A percentile compares a stretch with the other conserved stretches of the same genome.
Evolutionary conservation across 2,329 filamentous ascomycete species (phyloP).

Genomic region (Cladorrhinum sp.): DNA sequence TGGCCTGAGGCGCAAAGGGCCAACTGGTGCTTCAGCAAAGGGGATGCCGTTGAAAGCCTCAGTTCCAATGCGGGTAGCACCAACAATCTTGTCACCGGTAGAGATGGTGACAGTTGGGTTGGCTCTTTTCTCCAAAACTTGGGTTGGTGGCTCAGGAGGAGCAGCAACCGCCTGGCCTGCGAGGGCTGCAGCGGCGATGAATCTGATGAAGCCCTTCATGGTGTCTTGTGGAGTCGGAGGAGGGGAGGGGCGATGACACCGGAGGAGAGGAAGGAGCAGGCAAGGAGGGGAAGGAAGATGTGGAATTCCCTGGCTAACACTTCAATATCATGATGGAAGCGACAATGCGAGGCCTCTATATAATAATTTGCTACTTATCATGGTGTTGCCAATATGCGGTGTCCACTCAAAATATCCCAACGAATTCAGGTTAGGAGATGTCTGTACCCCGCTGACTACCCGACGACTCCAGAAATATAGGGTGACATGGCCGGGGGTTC

Average conservation of each 20-base stretch:
- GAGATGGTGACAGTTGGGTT: constrained; percentile 52
- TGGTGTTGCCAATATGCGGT: constrained; percentile 3
- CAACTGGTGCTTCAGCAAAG: constrained; percentile 68
- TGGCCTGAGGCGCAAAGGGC: constrained; percentile 64
- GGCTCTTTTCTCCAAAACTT: constrained; percentile 41
- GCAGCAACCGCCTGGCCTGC: constrained; percentile 23
- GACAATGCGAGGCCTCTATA: constrained; percentile 6
- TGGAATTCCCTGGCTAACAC: constrained; percentile 10
- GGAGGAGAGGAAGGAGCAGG: constrained; percentile 5
- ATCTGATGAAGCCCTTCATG: constrained; percentile 27
- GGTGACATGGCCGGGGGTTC: constrained; percentile 7
- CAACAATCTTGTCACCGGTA: constrained; percentile 53
- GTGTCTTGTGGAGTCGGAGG: constrained; percentile 8
- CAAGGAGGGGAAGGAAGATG: neutral
- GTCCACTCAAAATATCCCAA: neutral
- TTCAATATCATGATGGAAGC: neutral
- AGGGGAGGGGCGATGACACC: neutral
- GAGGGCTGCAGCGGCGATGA: constrained; percentile 23
- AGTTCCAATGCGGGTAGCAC: constrained; percentile 44
- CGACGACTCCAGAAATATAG: neutral
- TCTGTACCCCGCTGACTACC: neutral
- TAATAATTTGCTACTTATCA: neutral
- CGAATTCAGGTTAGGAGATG: neutral
- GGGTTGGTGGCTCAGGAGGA: constrained; percentile 29
- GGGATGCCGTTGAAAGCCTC: constrained; percentile 74